A percentile compares a stretch with the other conserved stretches of the same genome.
Evolutionary conservation across 2,329 filamentous ascomycete species (phyloP).

Genomic region (Scorias spongiosa): DNA sequence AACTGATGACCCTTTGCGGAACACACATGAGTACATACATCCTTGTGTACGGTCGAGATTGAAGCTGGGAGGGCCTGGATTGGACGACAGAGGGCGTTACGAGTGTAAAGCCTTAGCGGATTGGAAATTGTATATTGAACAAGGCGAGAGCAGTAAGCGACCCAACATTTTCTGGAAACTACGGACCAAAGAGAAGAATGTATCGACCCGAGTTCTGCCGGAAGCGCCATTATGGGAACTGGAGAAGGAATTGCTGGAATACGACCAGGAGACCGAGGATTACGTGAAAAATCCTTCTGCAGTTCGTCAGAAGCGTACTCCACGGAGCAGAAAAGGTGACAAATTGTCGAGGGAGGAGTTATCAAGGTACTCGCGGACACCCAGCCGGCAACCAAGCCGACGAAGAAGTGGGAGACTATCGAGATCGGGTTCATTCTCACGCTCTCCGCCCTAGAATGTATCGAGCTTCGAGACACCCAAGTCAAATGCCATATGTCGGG

Average conservation of each 20-base stretch:
- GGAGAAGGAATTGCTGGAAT: slow-evolving; percentile 27
- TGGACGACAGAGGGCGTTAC: slow-evolving; percentile 30
- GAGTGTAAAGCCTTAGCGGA: slow-evolving; percentile 28
- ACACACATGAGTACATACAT: slow-evolving; percentile 39
- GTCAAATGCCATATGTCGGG: too few relatives aligned
- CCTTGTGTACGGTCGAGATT: slow-evolving; percentile 31
- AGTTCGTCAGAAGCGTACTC: slow-evolving; percentile 3
- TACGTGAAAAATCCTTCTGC: slow-evolving; percentile 18
- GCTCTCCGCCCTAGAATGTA: background rate
- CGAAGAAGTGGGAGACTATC: background rate
- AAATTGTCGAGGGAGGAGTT: background rate
- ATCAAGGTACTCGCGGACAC: background rate
- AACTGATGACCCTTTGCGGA: slow-evolving; percentile 28
- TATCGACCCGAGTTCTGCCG: slow-evolving; percentile 25
- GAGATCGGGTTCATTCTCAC: background rate
- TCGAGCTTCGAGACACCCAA: too few relatives aligned
- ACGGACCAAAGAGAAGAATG: slow-evolving; percentile 19
- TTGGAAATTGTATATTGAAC: slow-evolving; percentile 34
- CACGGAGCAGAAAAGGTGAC: background rate
- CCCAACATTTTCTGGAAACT: slow-evolving; percentile 30
- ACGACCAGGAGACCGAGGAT: slow-evolving; percentile 27
- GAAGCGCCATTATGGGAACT: slow-evolving; percentile 31
- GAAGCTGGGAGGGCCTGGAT: slow-evolving; percentile 30
- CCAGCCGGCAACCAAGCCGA: background rate
- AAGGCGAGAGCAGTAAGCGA: slow-evolving; percentile 18